Percentiles rank a stretch among this genome's conserved stretches.
These are phyloP conservation scores for Nymphaea colorata DNA, from an alignment of 164 flowering plant genomes.

Conservation along the genomic window DNA sequence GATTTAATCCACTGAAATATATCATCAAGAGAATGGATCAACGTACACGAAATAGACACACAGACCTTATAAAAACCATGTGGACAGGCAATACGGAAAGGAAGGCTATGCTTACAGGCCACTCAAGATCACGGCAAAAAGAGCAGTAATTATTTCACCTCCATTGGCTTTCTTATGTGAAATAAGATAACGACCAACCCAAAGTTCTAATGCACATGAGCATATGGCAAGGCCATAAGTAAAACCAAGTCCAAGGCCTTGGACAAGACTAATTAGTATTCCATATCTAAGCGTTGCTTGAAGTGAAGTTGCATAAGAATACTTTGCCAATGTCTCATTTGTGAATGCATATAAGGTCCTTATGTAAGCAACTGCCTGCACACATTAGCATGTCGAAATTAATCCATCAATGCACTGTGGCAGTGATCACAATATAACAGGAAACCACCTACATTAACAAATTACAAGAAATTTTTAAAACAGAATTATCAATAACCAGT, in stretches of 20 bases:
- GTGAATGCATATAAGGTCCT: slow-evolving; percentile 91
- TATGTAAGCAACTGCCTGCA: slow-evolving; percentile 89
- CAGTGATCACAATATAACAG: too few species aligned
- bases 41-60: not conserved
- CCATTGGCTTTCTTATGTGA: slow-evolving; percentile 59
- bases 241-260: slow-evolving; percentile 99
- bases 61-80: not conserved
- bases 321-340: slow-evolving; percentile 93
- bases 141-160: slow-evolving; percentile 79
- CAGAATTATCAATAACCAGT: too few species aligned
- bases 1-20: slow-evolving; percentile 74
- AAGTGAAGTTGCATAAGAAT: slow-evolving; percentile 95
- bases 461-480: too few species aligned
- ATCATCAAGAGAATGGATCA: not conserved
- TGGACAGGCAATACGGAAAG: not conserved
- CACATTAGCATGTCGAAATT: not conserved
- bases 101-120: slow-evolving; percentile 71
- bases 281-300: slow-evolving; percentile 98
- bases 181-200: slow-evolving; percentile 89
- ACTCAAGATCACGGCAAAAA: slow-evolving; percentile 88
- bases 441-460: too few species aligned
- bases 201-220: slow-evolving; percentile 95
- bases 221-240: slow-evolving; percentile 99
- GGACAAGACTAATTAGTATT: slow-evolving; percentile 93
- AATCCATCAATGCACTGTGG: too few species aligned